Base-by-base conservation (phyloP, 306 rosid species). In the Cicer yamashitae region DNA sequence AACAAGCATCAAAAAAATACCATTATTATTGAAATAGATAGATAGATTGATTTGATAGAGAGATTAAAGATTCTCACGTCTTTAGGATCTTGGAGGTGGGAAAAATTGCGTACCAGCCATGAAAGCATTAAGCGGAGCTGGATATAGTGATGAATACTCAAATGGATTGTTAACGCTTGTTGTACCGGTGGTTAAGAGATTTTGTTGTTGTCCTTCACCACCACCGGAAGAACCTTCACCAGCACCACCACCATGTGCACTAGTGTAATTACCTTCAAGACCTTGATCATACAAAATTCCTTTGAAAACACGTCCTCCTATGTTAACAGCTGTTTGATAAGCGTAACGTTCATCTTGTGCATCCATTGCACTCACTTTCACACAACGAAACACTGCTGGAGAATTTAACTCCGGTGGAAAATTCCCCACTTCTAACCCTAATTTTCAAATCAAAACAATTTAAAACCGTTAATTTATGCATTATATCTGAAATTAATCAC, bases 71-170 rank as follows among this genome's bases (percentile, higher is more conserved):
- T 10, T 20, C 64, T 56, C 15, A 7, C 18, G 11, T 62, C 47
- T 64, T 44, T 86, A 94, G 79, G 94, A 85, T 85, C 99, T 86
- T 58, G 98, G 92, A 48, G 93, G 93, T 79, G 96, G 99, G 91
- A 89, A 96, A 90, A 89, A 89, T 81, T 90, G 99, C 98, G 98
- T 96, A 92, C 99, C 99, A 78, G 99, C 93, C 93, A 92, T 82
- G 86, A 89, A 96, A 17, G 97, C 96, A 59, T 89, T 96, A 50
- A 96, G 74, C 0, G 97, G 91, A 75, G 97, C 70, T 7, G 96
- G 90, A 75, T 89, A 96, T 48, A 96, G 77, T 2, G 93, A 82
- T 53, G 96, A 82, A 38, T 94, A 82, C 44, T 96, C 96, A 61
- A 82, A 83, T 10, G 85, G 76, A 48, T 67, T 89, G 52, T 17